phyloP scores from a whole-genome alignment of 1,139 yeast genomes.

The Wickerhamomyces sp. region DNA sequence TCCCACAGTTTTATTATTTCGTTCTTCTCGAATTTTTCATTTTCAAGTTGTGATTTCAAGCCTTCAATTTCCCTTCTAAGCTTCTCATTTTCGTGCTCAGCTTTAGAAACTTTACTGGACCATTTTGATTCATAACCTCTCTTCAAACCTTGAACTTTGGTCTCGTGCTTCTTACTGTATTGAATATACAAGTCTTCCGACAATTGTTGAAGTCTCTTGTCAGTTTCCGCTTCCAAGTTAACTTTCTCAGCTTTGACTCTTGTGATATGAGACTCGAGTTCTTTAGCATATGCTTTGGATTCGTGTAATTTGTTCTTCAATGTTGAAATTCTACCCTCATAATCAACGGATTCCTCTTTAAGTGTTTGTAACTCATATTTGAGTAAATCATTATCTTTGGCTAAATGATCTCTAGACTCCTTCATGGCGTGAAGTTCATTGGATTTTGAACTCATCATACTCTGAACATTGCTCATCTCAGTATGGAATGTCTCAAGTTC shows the following conservation, averaged over 20 bases:
- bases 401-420: constrained; percentile 21
- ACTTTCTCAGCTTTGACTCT: constrained; percentile 16
- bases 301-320: constrained; percentile 22
- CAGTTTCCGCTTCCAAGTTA: constrained; percentile 38
- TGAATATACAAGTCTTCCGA: constrained; percentile 65
- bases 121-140: constrained; percentile 47
- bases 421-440: constrained; percentile 22
- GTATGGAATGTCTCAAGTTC: constrained; percentile 32
- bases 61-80: constrained; percentile 41
- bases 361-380: constrained; percentile 23
- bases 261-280: constrained; percentile 8
- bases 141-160: constrained; percentile 51
- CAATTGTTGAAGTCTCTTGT: constrained; percentile 46
- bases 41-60: constrained; percentile 37
- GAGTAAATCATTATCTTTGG: constrained; percentile 19
- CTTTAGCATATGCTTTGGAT: constrained; percentile 14
- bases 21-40: constrained; percentile 49
- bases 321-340: constrained; percentile 17
- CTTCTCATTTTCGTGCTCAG: constrained; percentile 37
- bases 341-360: constrained; percentile 19
- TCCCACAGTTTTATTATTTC: constrained; percentile 52
- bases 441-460: constrained; percentile 23
- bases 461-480: constrained; percentile 28
- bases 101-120: constrained; percentile 36
- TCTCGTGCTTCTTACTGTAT: constrained; percentile 65